A percentile compares a stretch with the other conserved stretches of the same genome.
These are phyloP conservation scores for Phascolomyces articulosus DNA, from an alignment of 371 early-diverging fungal genomes.

Conservation along the genomic window DNA sequence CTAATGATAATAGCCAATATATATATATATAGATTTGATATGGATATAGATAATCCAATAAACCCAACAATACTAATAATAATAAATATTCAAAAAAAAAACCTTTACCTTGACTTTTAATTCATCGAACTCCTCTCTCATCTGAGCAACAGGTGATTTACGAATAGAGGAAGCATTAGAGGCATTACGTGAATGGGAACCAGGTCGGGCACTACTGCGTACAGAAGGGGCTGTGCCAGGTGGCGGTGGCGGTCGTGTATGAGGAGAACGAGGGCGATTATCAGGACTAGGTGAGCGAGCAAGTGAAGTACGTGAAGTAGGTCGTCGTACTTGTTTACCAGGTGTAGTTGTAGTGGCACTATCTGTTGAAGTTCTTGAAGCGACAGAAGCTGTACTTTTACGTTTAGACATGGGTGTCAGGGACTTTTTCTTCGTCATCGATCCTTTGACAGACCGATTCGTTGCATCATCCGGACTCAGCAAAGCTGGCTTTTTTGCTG, in stretches of 20 bases:
- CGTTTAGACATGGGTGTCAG: neutral
- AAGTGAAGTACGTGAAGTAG: slow-evolving; percentile 13
- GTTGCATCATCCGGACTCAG: slow-evolving; percentile 25
- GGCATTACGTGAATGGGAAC: slow-evolving; percentile 25
- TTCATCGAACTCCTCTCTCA: slow-evolving; percentile 34
- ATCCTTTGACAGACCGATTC: slow-evolving; percentile 13
- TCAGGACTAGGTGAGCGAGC: slow-evolving; percentile 13
- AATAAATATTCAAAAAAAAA: no score
- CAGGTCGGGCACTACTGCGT: slow-evolving; percentile 14
- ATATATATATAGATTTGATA: no score
- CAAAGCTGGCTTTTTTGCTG: slow-evolving; percentile 20
- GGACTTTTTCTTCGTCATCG: slow-evolving; percentile 4
- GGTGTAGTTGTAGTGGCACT: slow-evolving; percentile 2
- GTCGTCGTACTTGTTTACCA: slow-evolving; percentile 9
- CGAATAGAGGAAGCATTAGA: slow-evolving; percentile 28
- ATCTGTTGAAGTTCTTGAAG: neutral
- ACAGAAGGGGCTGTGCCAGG: slow-evolving; percentile 14
- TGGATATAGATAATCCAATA: no score
- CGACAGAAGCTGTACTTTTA: slow-evolving; percentile 9
- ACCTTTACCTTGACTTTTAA: slow-evolving; percentile 30
- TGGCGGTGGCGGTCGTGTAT: slow-evolving; percentile 12
- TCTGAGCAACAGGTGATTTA: slow-evolving; percentile 34
- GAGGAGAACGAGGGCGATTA: slow-evolving; percentile 21
- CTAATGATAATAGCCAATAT: no score
- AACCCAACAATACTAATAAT: no score